phyloP scores from a whole-genome alignment of 495 filamentous ascomycete species.

The Aspergillus mulundensis region DNA sequence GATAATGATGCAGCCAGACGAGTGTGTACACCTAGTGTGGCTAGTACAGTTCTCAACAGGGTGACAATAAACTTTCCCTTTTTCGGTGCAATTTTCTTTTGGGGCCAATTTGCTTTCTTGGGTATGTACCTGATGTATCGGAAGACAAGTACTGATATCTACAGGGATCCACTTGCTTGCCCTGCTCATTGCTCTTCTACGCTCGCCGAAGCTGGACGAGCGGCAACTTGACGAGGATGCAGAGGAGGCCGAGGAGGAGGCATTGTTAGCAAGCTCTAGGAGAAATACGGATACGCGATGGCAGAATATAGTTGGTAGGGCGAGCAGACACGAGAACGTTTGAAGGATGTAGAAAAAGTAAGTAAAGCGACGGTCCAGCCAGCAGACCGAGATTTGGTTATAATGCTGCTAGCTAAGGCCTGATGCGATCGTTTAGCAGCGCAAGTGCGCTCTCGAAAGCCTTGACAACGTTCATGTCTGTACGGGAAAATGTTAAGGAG shows the following conservation, averaged over 20 bases:
- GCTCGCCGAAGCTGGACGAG: conserved; percentile 71
- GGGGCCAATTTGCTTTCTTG: conserved; percentile 90
- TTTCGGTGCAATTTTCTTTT: conserved; percentile 90
- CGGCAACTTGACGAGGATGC: conserved; percentile 79
- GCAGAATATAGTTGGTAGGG: conserved; percentile 73
- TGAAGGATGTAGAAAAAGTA: background rate
- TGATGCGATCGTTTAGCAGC: conserved; percentile 49
- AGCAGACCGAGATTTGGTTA: too few species aligned
- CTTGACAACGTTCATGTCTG: conserved; percentile 71
- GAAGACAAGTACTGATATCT: background rate
- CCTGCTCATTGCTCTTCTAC: conserved; percentile 69
- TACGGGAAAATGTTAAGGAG: conserved; percentile 4
- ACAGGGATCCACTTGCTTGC: conserved; percentile 71
- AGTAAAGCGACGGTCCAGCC: too few species aligned
- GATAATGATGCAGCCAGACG: conserved; percentile 55
- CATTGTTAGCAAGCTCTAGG: conserved; percentile 75
- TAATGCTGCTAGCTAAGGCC: conserved; percentile 6
- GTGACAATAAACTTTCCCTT: conserved; percentile 94
- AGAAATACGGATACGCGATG: conserved; percentile 78
- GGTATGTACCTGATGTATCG: conserved; percentile 52
- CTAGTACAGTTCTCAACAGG: conserved; percentile 88
- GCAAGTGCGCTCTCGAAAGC: conserved; percentile 77
- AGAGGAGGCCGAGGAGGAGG: conserved; percentile 93
- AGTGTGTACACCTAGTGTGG: conserved; percentile 86
- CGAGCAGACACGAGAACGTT: conserved; percentile 17